Evolutionary conservation across 2,329 filamentous ascomycete species (phyloP).

Genomic region (Penicillium sp.): DNA sequence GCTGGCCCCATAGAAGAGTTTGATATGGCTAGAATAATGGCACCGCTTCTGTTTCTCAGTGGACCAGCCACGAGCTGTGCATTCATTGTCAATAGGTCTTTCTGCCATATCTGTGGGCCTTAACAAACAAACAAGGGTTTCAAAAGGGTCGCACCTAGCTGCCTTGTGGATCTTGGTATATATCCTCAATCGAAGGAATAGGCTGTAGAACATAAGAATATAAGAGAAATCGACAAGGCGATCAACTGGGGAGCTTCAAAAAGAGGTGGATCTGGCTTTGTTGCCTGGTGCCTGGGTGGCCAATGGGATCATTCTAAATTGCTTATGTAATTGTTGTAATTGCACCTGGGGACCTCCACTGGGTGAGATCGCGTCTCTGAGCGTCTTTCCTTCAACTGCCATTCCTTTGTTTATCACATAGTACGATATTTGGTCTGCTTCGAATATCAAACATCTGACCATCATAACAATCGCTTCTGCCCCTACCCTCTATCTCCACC

Average conservation of each 20-base stretch:
- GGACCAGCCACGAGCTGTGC: too few species aligned
- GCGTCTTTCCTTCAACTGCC: background rate
- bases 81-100: too few species aligned
- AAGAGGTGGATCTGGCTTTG: background rate
- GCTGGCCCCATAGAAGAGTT: too few species aligned
- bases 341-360: background rate
- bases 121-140: too few species aligned
- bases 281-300: background rate
- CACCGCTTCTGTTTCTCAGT: too few species aligned
- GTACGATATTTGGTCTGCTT: background rate
- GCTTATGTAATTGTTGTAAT: conserved; percentile 2
- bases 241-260: background rate
- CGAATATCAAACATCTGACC: background rate
- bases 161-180: too few species aligned
- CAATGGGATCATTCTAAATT: background rate
- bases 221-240: too few species aligned
- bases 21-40: too few species aligned
- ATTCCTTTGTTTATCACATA: conserved; percentile 3
- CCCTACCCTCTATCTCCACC: background rate
- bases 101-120: too few species aligned
- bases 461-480: background rate
- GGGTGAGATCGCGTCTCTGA: background rate
- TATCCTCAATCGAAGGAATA: too few species aligned
- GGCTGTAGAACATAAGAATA: too few species aligned
- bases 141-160: too few species aligned